Evolutionary conservation across 148 eudicot genomes (phyloP).

Genomic region (Rhododendron molle): DNA sequence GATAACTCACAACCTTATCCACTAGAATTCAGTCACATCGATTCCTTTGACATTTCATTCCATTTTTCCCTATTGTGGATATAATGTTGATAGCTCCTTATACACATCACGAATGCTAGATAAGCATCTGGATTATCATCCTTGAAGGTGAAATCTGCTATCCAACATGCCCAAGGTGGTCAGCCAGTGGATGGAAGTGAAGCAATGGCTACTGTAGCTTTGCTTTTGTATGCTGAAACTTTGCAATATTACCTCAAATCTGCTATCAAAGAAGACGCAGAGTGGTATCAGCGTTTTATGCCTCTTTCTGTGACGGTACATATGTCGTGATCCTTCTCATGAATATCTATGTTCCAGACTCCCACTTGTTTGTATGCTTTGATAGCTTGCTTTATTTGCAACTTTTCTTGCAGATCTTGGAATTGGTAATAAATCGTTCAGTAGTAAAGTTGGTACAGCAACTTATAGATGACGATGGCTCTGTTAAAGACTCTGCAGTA

Average conservation of each 20-base stretch:
- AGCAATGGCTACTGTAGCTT: slow-evolving; percentile 61
- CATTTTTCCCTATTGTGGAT: slow-evolving; percentile 1
- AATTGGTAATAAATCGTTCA: slow-evolving; percentile 48
- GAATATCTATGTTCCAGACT: slow-evolving; percentile 13
- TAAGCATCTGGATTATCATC: slow-evolving; percentile 22
- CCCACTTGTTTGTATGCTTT: slow-evolving; percentile 7
- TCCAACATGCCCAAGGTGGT: slow-evolving; percentile 52
- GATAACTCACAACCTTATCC: not conserved
- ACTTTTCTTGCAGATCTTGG: slow-evolving; percentile 56
- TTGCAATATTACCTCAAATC: slow-evolving; percentile 59
- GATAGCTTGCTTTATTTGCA: slow-evolving; percentile 12
- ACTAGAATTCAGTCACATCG: not conserved
- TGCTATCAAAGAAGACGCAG: slow-evolving; percentile 70
- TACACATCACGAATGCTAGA: slow-evolving; percentile 13
- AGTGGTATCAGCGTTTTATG: slow-evolving; percentile 68
- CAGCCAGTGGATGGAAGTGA: slow-evolving; percentile 68
- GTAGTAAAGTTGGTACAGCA: slow-evolving; percentile 60
- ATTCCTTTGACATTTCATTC: not conserved
- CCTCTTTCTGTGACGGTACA: slow-evolving; percentile 68
- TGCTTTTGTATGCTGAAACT: slow-evolving; percentile 60
- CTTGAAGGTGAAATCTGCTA: slow-evolving; percentile 70
- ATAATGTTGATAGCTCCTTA: slow-evolving; percentile 5
- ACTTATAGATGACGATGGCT: slow-evolving; percentile 84
- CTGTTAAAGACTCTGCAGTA: slow-evolving; percentile 87
- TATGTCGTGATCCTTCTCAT: slow-evolving; percentile 17